Base-by-base conservation (phyloP, 2,329 filamentous ascomycete species). In the Cadophora sp. region DNA sequence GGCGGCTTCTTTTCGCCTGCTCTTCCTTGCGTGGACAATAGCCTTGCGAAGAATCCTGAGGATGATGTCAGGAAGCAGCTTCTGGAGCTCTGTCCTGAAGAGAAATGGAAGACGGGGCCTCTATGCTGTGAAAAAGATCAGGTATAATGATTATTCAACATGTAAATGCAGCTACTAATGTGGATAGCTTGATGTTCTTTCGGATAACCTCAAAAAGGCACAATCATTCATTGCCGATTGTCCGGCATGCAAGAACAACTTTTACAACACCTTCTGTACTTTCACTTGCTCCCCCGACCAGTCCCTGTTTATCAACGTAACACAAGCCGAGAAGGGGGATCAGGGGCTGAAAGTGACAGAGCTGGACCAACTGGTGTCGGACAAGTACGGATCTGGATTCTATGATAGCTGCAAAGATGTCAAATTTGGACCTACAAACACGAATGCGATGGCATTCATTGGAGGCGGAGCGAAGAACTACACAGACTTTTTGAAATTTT, bases 341-440 rank as follows among this genome's bases (percentile, higher is more conserved):
- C 77, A 85, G 79, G 64, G 80, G 75, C 30, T 80, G 66, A 80
- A 93, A n/a, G 94, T 97, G 16, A 93, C 91, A 1, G 93, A 97
- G 81, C 81, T 99, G 24, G 94, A 97, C 76, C 95, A 97, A 76
- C 82, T 98, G 6, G 89, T 97, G 73, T 93, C 93, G 1, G 85
- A 94, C 65, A 84, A 91, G 62, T 98, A 96, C 78, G 94, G 93
- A 51, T 85, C 87, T 9, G 94, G 92, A 1, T 96, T 99, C 81
- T 99, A 94, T 78, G 87, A 97, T 79, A 99, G 96, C 81, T 99
- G 96, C 83, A 98, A 98, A 80, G 94, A 99, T 78, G 95, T 99
- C 80, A 99, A 99, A 78, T 97, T 98, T 75, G 96, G 96, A 43
- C 91, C 94, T 7, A 94, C 95, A 50, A 97, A 97, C 76, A 91